Percentiles rank a stretch among this genome's conserved stretches.
Conservation (phyloP, 805 yeast genomes). For the Barnettozyma wickerhamii region DNA sequence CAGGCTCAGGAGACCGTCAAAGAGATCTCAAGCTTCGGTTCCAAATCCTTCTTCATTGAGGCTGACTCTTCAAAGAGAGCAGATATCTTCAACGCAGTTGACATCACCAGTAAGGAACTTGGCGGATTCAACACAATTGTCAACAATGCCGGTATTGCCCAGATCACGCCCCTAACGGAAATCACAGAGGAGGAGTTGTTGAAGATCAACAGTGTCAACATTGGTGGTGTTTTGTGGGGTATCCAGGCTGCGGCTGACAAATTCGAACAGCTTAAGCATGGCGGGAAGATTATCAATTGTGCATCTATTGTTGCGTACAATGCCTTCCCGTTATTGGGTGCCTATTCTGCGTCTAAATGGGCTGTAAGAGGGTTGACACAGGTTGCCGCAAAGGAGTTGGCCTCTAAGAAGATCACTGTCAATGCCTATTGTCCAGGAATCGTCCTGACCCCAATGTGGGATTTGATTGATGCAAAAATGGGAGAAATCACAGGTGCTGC, state of each 20-base stretch:
- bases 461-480: conserved; percentile 26
- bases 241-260: conserved; percentile 31
- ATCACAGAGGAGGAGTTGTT: conserved; percentile 26
- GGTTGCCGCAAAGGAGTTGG: conserved; percentile 36
- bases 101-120: conserved; percentile 24
- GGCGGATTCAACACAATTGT: conserved; percentile 34
- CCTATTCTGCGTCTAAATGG: conserved; percentile 33
- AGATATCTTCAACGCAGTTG: conserved; percentile 26
- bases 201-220: conserved; percentile 25
- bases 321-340: conserved; percentile 29
- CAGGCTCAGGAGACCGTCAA: conserved; percentile 22
- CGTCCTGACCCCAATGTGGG: conserved; percentile 36
- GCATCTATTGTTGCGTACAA: conserved; percentile 33
- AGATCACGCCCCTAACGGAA: conserved; percentile 25
- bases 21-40: conserved; percentile 19
- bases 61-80: conserved; percentile 25
- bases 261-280: conserved; percentile 24
- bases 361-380: conserved; percentile 36
- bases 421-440: conserved; percentile 38
- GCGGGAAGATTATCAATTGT: conserved; percentile 37
- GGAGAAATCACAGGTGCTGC: conserved; percentile 24
- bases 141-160: conserved; percentile 35
- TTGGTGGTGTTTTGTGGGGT: conserved; percentile 31
- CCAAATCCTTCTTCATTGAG: conserved; percentile 23
- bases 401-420: conserved; percentile 33